Evolutionary conservation across 1,284 basidiomycete species (phyloP).

Genomic region (Mycosarcoma mackinlayi): DNA sequence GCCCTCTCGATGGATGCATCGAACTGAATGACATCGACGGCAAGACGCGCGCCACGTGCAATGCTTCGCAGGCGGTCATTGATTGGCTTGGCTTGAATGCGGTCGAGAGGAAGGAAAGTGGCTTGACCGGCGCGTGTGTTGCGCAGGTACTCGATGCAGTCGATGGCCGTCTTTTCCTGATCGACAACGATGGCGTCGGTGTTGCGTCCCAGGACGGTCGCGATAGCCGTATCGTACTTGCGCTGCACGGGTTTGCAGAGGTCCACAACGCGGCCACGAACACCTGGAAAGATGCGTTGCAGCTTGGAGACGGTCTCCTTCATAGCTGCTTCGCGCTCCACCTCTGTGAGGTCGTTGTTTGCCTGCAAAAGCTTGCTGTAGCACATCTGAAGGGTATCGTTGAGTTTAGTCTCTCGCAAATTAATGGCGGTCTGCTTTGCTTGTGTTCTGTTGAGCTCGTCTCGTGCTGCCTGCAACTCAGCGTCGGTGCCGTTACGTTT

Average conservation of each 20-base stretch:
- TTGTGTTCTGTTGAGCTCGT: slow-evolving; percentile 80
- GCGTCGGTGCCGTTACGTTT: slow-evolving; percentile 32
- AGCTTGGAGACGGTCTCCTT: slow-evolving; percentile 86
- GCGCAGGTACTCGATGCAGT: slow-evolving; percentile 96
- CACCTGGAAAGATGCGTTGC: slow-evolving; percentile 73
- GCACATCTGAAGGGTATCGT: slow-evolving; percentile 86
- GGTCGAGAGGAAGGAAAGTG: slow-evolving; percentile 96
- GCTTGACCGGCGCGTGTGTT: slow-evolving; percentile 93
- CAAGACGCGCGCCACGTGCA: slow-evolving; percentile 88
- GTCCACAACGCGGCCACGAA: slow-evolving; percentile 83
- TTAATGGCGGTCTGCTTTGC: slow-evolving; percentile 78
- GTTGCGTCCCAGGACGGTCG: slow-evolving; percentile 92
- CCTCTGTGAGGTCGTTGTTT: slow-evolving; percentile 72
- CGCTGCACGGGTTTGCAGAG: slow-evolving; percentile 90
- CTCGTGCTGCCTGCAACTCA: slow-evolving; percentile 70
- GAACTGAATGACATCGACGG: slow-evolving; percentile 81
- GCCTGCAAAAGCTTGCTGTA: slow-evolving; percentile 80
- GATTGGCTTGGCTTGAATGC: slow-evolving; percentile 90
- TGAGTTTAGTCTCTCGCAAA: slow-evolving; percentile 70
- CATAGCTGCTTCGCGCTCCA: slow-evolving; percentile 82
- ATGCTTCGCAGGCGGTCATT: slow-evolving; percentile 95
- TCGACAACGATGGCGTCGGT: slow-evolving; percentile 96
- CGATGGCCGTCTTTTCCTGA: slow-evolving; percentile 93
- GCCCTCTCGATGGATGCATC: slow-evolving; percentile 76
- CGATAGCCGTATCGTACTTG: slow-evolving; percentile 93